Evolutionary conservation across 1,284 basidiomycete genomes (phyloP).

Genomic region (Anthracocystis walkeri): DNA sequence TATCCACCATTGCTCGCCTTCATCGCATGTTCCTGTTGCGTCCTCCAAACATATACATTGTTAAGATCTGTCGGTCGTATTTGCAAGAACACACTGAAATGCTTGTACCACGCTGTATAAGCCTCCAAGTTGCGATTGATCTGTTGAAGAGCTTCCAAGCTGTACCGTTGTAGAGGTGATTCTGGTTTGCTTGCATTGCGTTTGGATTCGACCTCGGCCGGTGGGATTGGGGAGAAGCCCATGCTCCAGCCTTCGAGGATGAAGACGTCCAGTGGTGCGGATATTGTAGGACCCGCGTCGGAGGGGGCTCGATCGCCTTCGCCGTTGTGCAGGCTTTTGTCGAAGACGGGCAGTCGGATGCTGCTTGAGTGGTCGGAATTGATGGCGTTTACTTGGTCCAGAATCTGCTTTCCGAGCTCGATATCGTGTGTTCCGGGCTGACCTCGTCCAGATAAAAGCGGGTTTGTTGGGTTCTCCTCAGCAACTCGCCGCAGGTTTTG

Average conservation of each 20-base stretch:
- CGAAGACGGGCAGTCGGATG: slow-evolving; percentile 33
- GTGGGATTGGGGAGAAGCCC: slow-evolving; percentile 37
- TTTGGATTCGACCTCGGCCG: slow-evolving; percentile 16
- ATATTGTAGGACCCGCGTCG: slow-evolving; percentile 8
- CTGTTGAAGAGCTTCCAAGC: slow-evolving; percentile 24
- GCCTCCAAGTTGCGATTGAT: slow-evolving; percentile 36
- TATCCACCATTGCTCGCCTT: slow-evolving; percentile 40
- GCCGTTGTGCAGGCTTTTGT: slow-evolving; percentile 40
- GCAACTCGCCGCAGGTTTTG: slow-evolving; percentile 25
- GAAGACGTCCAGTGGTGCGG: slow-evolving; percentile 33
- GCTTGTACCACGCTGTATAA: slow-evolving; percentile 30
- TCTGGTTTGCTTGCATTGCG: neutral
- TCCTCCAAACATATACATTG: slow-evolving; percentile 45
- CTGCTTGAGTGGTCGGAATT: slow-evolving; percentile 1
- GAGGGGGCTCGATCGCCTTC: slow-evolving; percentile 34
- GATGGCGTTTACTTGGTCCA: slow-evolving; percentile 23
- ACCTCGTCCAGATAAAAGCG: slow-evolving; percentile 35
- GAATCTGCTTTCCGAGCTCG: slow-evolving; percentile 14
- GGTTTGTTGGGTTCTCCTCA: slow-evolving; percentile 30
- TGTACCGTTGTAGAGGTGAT: slow-evolving; percentile 23
- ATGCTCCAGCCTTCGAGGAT: slow-evolving; percentile 52
- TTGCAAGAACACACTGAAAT: slow-evolving; percentile 43
- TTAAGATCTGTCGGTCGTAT: slow-evolving; percentile 35
- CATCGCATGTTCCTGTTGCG: slow-evolving; percentile 49
- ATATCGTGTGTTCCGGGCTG: slow-evolving; percentile 49